phyloP scores from a whole-genome alignment of 345 rosid species.

The Aquilaria malaccensis region DNA sequence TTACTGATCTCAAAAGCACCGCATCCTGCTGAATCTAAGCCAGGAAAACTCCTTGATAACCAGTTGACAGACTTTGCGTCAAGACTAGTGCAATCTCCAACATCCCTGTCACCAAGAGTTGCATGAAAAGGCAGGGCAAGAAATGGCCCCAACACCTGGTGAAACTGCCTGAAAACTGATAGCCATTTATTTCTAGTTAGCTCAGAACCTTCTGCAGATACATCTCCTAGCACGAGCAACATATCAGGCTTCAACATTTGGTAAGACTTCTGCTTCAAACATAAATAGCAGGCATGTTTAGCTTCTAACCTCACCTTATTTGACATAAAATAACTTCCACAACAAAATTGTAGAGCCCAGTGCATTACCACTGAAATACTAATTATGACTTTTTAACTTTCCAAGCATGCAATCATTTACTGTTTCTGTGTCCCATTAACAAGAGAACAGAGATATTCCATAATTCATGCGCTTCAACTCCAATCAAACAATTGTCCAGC shows the following conservation, averaged over 20 bases:
- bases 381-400: too few species aligned
- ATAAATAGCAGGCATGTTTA: not conserved
- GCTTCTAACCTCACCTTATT: not conserved
- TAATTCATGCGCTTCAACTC: too few species aligned
- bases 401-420: too few species aligned
- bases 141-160: constrained; percentile 36
- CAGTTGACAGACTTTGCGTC: constrained; percentile 32
- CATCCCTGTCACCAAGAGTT: constrained; percentile 51
- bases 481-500: too few species aligned
- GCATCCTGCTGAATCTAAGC: constrained; percentile 49
- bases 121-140: constrained; percentile 48
- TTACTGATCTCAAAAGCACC: constrained; percentile 57
- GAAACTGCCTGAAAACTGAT: constrained; percentile 39
- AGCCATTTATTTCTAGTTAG: constrained; percentile 36
- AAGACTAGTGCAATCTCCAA: constrained; percentile 43
- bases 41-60: constrained; percentile 46
- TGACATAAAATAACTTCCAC: too few species aligned
- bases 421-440: too few species aligned
- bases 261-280: constrained; percentile 48
- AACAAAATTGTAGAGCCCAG: too few species aligned
- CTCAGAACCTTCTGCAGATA: constrained; percentile 43
- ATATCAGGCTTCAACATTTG: constrained; percentile 48
- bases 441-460: too few species aligned
- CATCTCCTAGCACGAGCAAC: constrained; percentile 56
- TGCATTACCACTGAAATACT: too few species aligned